Percentiles rank a stretch among this genome's conserved stretches.
Evolutionary conservation across 106 monocot genomes (phyloP).

Genomic region (Dendrobium chrysotoxum): DNA sequence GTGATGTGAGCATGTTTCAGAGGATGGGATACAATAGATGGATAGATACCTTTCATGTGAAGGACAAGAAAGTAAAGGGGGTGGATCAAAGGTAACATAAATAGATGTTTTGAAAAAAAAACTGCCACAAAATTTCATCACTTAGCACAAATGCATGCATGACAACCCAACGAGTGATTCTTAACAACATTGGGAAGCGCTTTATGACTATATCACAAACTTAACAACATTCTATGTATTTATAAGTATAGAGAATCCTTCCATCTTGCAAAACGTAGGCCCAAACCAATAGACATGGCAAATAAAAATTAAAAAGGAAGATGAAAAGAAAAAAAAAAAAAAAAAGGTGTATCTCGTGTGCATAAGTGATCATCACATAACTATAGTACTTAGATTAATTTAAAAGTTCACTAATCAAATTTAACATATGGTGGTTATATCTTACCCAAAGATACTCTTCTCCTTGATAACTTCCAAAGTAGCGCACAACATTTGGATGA

Average conservation of each 20-base stretch:
- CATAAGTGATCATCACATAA: background rate
- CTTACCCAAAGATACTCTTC: slow-evolving; percentile 98
- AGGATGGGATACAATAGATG: background rate
- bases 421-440: background rate
- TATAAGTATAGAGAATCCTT: background rate
- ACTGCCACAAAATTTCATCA: too few species aligned
- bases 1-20: background rate
- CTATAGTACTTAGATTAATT: background rate
- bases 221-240: background rate
- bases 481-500: slow-evolving; percentile 97
- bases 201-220: background rate
- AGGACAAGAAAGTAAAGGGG: background rate
- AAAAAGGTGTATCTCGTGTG: background rate
- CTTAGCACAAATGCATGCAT: background rate
- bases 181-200: background rate
- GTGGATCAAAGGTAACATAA: background rate
- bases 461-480: slow-evolving; percentile 97
- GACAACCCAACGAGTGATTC: background rate
- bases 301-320: too few species aligned
- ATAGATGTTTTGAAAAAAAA: background rate
- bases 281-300: too few species aligned
- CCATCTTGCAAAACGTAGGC: background rate
- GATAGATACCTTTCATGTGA: background rate
- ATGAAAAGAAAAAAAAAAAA: too few species aligned
- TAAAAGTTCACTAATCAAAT: background rate